A percentile compares a stretch with the other conserved stretches of the same genome.
These are phyloP conservation scores for Gossypium lobatum DNA, from an alignment of 441 rosid genomes.

Conservation along the genomic window DNA sequence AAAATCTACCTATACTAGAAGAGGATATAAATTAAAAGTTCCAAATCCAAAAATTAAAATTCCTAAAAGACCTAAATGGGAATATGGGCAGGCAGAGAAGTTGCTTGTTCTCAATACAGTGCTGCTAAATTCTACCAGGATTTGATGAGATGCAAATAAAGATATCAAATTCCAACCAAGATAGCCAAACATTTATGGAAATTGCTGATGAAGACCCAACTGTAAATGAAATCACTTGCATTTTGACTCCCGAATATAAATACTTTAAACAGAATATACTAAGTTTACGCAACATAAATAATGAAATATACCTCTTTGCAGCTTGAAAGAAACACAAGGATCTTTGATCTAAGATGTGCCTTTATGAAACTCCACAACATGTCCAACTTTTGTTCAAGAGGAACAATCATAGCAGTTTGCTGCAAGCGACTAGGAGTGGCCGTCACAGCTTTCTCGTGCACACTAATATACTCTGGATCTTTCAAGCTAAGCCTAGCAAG, in stretches of 20 bases:
- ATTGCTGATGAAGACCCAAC: background rate
- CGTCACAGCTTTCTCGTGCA: slow-evolving; percentile 71
- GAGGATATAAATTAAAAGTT: no score
- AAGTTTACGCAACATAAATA: slow-evolving; percentile 1
- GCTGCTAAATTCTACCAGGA: background rate
- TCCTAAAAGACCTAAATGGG: no score
- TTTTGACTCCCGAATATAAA: background rate
- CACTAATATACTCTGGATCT: slow-evolving; percentile 89
- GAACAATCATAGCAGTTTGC: slow-evolving; percentile 82
- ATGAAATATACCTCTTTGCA: slow-evolving; percentile 69
- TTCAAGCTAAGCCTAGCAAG: slow-evolving; percentile 94
- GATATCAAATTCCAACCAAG: background rate
- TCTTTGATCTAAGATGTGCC: slow-evolving; percentile 67
- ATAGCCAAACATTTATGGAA: no score
- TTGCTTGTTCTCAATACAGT: background rate
- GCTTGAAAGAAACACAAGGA: slow-evolving; percentile 86
- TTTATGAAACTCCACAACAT: slow-evolving; percentile 91
- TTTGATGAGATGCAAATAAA: background rate
- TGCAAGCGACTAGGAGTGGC: slow-evolving; percentile 76
- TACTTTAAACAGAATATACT: background rate
- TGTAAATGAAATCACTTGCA: background rate
- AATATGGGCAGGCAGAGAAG: background rate
- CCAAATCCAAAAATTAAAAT: background rate
- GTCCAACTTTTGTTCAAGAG: slow-evolving; percentile 83
- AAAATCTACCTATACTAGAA: background rate